Percentiles rank a stretch among this genome's conserved stretches.
Evolutionary conservation across 495 filamentous ascomycete genomes (phyloP).

Genomic region (Penicillium coprophilum): DNA sequence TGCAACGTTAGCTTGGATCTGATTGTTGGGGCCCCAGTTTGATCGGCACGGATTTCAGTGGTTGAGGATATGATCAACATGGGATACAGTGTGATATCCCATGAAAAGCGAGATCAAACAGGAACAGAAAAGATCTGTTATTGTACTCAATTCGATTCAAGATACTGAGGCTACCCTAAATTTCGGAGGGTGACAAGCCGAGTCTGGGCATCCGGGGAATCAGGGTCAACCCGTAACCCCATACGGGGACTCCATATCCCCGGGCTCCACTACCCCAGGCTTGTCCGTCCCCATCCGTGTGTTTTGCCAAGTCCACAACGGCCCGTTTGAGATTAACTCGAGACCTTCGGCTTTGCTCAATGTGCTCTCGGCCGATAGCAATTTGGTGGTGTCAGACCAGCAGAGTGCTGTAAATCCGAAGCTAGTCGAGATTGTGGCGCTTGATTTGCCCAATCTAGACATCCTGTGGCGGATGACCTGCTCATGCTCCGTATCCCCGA

Average conservation of each 20-base stretch:
- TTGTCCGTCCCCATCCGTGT: background rate
- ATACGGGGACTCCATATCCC: background rate
- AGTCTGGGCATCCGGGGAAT: background rate
- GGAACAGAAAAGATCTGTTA: background rate
- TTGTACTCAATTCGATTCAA: background rate
- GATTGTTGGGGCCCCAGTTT: background rate
- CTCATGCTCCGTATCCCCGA: background rate
- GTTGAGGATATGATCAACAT: slow-evolving; percentile 5
- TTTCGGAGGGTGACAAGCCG: background rate
- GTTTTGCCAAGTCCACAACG: background rate
- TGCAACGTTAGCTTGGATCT: background rate
- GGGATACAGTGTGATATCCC: background rate
- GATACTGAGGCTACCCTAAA: too few relatives aligned
- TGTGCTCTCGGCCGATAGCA: background rate
- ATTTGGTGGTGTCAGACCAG: background rate
- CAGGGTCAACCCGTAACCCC: background rate
- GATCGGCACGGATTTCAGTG: slow-evolving; percentile 1
- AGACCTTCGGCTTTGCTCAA: background rate
- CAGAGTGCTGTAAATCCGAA: background rate
- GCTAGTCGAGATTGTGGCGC: background rate
- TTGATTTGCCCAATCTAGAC: background rate
- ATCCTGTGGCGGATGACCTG: background rate
- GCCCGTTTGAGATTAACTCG: background rate
- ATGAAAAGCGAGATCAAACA: background rate
- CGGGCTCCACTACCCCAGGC: background rate